Conservation (phyloP, 352 stramenopile genomes). For the Phytophthora ohioensis region DNA sequence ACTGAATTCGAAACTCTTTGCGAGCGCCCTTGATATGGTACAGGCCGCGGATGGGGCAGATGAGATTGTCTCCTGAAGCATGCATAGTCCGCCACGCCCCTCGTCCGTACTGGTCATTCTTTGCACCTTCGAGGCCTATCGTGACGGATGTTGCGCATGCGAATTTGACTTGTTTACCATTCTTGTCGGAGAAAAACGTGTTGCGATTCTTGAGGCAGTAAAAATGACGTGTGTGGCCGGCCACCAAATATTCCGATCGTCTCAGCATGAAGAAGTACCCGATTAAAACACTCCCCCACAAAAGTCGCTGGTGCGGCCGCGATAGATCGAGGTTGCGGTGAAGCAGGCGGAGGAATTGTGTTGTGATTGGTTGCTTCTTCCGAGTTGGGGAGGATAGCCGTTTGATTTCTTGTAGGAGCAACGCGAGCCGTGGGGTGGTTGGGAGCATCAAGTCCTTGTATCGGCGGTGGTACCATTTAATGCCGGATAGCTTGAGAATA, state of each 20-base stretch:
- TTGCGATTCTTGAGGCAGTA: conserved; percentile 26
- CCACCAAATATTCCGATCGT: conserved; percentile 13
- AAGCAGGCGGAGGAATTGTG: conserved; percentile 16
- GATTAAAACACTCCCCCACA: conserved; percentile 20
- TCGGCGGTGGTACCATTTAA: conserved; percentile 5
- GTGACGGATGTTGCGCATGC: neutral
- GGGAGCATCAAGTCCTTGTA: neutral
- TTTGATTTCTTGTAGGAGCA: conserved; percentile 13
- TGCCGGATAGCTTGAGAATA: conserved; percentile 1
- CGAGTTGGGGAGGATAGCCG: conserved; percentile 3
- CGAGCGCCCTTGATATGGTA: conserved; percentile 8
- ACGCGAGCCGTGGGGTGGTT: neutral
- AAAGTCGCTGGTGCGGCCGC: conserved; percentile 5
- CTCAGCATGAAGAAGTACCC: conserved; percentile 28
- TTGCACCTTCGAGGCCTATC: conserved; percentile 18
- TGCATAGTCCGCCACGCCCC: conserved; percentile 22
- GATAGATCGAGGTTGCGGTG: conserved; percentile 17
- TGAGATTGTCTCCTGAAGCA: conserved; percentile 9
- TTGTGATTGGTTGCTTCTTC: conserved; percentile 21
- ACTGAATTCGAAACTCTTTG: neutral
- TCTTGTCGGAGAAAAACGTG: conserved; percentile 23
- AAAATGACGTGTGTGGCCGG: neutral
- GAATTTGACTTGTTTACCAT: conserved; percentile 5
- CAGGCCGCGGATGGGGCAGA: conserved; percentile 10
- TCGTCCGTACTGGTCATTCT: conserved; percentile 30